These are phyloP conservation scores for Fusarium palustre DNA, from an alignment of 2,329 filamentous ascomycete genomes.

Conservation along the genomic window DNA sequence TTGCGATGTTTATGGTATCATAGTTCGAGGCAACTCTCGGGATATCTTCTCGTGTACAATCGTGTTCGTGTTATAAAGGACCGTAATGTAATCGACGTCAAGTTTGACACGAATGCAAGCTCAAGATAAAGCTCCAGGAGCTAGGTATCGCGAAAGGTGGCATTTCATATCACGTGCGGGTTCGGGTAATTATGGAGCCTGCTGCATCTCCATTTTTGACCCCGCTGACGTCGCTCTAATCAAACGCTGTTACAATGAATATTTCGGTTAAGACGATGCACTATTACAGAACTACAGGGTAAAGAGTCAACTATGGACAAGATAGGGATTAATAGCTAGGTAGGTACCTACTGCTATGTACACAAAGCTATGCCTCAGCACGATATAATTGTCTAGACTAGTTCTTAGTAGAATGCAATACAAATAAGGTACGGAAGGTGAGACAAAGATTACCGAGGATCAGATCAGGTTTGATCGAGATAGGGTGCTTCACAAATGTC, in stretches of 20 bases:
- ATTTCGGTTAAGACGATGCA: background rate
- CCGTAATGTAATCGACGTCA: background rate
- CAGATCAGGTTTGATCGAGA: background rate
- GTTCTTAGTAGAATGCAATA: background rate
- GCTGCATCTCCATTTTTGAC: background rate
- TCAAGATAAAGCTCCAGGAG: constrained; percentile 23
- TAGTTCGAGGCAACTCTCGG: constrained; percentile 2
- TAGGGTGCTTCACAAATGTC: background rate
- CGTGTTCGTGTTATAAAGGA: background rate
- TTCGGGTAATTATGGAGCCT: constrained; percentile 30
- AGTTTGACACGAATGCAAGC: constrained; percentile 11
- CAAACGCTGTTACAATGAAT: background rate
- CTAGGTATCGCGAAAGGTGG: constrained; percentile 35
- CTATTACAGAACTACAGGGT: background rate
- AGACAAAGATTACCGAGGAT: constrained; percentile 3
- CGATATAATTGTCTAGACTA: background rate
- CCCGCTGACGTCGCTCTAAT: constrained; percentile 20
- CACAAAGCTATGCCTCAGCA: background rate
- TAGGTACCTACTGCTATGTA: background rate
- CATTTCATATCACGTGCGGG: constrained; percentile 39
- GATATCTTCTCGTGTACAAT: background rate
- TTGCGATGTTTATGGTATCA: constrained; percentile 31
- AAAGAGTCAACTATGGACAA: background rate
- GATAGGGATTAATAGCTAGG: background rate
- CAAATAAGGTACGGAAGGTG: background rate